These are phyloP conservation scores for Aspergillus niger DNA, from an alignment of 2,329 filamentous ascomycete species.

Conservation along the genomic window DNA sequence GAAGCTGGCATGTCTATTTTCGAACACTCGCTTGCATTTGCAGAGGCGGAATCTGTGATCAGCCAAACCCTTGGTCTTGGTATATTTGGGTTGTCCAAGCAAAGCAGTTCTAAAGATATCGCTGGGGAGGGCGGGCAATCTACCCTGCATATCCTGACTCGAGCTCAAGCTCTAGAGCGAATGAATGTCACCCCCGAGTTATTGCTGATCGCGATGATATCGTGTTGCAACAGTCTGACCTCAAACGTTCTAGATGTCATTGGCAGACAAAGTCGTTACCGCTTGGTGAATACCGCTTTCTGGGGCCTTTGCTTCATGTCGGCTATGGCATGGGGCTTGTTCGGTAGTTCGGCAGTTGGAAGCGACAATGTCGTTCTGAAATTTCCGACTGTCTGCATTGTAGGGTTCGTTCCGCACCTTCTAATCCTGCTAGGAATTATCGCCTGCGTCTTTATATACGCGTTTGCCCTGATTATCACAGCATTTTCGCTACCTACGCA, in stretches of 20 bases:
- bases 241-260: slow-evolving; percentile 82
- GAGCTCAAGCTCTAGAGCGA: slow-evolving; percentile 66
- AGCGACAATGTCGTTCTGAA: slow-evolving; percentile 66
- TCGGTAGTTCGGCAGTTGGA: slow-evolving; percentile 48
- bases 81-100: slow-evolving; percentile 57
- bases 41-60: slow-evolving; percentile 88
- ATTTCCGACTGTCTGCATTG: slow-evolving; percentile 91
- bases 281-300: slow-evolving; percentile 83
- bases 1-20: slow-evolving; percentile 97
- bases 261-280: slow-evolving; percentile 73
- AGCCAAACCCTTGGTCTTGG: slow-evolving; percentile 76
- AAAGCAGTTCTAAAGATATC: slow-evolving; percentile 49
- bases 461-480: slow-evolving; percentile 72
- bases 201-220: slow-evolving; percentile 82
- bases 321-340: slow-evolving; percentile 76
- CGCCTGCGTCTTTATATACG: slow-evolving; percentile 75
- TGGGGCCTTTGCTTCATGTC: slow-evolving; percentile 91
- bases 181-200: slow-evolving; percentile 91
- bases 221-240: slow-evolving; percentile 81
- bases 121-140: slow-evolving; percentile 33
- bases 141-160: slow-evolving; percentile 41
- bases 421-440: slow-evolving; percentile 78
- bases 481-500: slow-evolving; percentile 65
- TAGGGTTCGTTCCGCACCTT: slow-evolving; percentile 94
- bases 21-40: slow-evolving; percentile 93